phyloP scores from a whole-genome alignment of 129 eudicot genomes.

The Escallonia rubra region DNA sequence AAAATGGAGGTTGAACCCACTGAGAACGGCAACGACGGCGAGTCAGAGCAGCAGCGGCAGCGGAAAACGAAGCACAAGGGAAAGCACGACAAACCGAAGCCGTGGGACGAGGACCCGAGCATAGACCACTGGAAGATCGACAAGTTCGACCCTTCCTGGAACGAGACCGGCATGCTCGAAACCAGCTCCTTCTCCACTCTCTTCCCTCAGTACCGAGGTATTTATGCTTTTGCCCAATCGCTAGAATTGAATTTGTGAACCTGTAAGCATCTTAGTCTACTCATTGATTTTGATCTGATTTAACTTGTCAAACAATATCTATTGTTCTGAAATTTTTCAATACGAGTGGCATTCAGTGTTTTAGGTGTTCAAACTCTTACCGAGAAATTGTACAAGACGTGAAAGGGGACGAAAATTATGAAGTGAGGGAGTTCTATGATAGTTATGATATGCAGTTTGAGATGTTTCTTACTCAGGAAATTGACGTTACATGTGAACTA shows the following conservation, averaged over 20 bases:
- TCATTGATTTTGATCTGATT: no score
- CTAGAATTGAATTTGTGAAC: neutral
- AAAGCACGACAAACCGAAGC: constrained; percentile 93
- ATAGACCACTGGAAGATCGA: constrained; percentile 81
- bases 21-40: constrained; percentile 1
- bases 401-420: no score
- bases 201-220: constrained; percentile 89
- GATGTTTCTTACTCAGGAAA: no score
- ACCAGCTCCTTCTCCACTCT: constrained; percentile 90
- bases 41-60: constrained; percentile 3
- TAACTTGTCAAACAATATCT: no score
- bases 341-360: no score
- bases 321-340: no score
- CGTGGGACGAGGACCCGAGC: constrained; percentile 63
- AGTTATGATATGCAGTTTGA: no score
- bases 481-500: no score
- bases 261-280: no score
- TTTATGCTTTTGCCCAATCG: neutral
- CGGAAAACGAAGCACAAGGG: constrained; percentile 67
- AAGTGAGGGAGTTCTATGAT: no score
- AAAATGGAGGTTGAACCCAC: constrained; percentile 13
- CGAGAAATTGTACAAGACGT: no score
- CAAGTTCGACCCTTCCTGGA: constrained; percentile 72
- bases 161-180: constrained; percentile 75
- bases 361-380: no score